Conservation (phyloP, 2,329 filamentous ascomycete species). For the Fusarium sp. region DNA sequence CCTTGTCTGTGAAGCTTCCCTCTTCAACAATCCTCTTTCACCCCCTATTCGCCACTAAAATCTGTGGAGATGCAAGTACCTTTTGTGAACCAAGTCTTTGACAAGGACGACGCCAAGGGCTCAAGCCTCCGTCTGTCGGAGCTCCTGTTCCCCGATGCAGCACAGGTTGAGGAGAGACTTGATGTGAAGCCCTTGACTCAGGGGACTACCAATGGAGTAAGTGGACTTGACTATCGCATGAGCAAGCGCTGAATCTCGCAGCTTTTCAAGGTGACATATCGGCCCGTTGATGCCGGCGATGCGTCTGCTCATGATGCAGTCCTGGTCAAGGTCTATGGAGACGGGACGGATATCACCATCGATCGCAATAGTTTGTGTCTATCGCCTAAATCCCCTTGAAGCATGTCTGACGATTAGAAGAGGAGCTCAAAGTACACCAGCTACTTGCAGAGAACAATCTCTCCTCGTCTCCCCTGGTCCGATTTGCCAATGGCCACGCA, state of each 20-base stretch:
- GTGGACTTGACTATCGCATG: background rate
- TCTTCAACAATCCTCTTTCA: background rate
- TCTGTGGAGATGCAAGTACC: slow-evolving; percentile 25
- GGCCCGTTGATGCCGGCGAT: background rate
- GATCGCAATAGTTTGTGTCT: slow-evolving; percentile 34
- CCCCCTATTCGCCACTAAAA: background rate
- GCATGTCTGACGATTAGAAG: slow-evolving; percentile 23
- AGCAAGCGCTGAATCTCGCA: slow-evolving; percentile 13
- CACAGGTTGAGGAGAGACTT: background rate
- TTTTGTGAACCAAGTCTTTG: slow-evolving; percentile 24
- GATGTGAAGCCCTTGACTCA: slow-evolving; percentile 24
- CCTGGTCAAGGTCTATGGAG: slow-evolving; percentile 38
- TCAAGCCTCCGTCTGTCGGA: slow-evolving; percentile 23
- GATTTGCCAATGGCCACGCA: slow-evolving; percentile 36
- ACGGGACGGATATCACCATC: slow-evolving; percentile 38
- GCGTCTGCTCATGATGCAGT: slow-evolving; percentile 3
- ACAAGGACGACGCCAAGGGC: slow-evolving; percentile 18
- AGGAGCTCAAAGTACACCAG: slow-evolving; percentile 37
- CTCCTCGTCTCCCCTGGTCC: slow-evolving; percentile 30
- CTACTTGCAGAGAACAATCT: slow-evolving; percentile 31
- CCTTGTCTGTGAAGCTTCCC: background rate
- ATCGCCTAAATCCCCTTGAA: slow-evolving; percentile 12
- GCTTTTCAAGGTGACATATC: slow-evolving; percentile 33
- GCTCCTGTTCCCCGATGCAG: slow-evolving; percentile 21
- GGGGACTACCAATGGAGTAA: slow-evolving; percentile 39